A percentile compares a stretch with the other conserved stretches of the same genome.
These are phyloP conservation scores for Hysterium pulicare DNA, from an alignment of 2,329 filamentous ascomycete genomes.

Conservation along the genomic window DNA sequence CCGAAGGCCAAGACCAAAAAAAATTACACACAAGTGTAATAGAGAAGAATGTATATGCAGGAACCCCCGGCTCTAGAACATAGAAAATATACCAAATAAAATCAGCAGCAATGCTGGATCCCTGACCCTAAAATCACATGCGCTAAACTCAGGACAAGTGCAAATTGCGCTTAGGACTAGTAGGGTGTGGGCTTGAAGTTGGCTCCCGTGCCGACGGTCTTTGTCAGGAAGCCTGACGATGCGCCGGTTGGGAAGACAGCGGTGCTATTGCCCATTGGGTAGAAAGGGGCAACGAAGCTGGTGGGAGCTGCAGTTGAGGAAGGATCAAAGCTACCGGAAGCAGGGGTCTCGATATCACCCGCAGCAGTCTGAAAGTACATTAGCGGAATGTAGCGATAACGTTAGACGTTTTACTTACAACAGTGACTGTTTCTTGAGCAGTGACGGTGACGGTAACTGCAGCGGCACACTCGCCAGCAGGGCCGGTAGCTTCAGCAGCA, in stretches of 20 bases:
- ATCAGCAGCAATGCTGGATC: neutral
- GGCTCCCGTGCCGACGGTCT: neutral
- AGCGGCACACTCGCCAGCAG: slow-evolving; percentile 26
- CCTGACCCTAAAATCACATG: neutral
- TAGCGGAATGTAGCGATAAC: neutral
- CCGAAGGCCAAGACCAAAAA: neutral
- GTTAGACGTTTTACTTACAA: slow-evolving; percentile 17
- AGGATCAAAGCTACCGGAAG: neutral
- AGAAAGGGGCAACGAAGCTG: slow-evolving; percentile 1
- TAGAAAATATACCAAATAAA: neutral
- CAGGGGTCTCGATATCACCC: neutral
- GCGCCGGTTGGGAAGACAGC: neutral
- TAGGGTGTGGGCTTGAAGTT: neutral
- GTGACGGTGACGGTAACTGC: slow-evolving; percentile 37
- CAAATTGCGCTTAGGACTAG: neutral
- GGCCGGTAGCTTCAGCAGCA: slow-evolving; percentile 4
- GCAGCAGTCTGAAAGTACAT: neutral
- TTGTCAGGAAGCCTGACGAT: neutral
- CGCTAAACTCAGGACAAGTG: neutral
- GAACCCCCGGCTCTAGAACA: neutral
- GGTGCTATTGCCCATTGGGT: slow-evolving; percentile 1
- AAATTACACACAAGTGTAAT: slow-evolving; percentile 1
- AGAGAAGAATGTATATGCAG: slow-evolving; percentile 1
- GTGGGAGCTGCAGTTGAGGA: neutral
- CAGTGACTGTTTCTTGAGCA: slow-evolving; percentile 36